Evolutionary conservation across 106 monocot genomes (phyloP), one percentile per base, ranked within the genome.

Genomic region (Acorus calamus): DNA sequence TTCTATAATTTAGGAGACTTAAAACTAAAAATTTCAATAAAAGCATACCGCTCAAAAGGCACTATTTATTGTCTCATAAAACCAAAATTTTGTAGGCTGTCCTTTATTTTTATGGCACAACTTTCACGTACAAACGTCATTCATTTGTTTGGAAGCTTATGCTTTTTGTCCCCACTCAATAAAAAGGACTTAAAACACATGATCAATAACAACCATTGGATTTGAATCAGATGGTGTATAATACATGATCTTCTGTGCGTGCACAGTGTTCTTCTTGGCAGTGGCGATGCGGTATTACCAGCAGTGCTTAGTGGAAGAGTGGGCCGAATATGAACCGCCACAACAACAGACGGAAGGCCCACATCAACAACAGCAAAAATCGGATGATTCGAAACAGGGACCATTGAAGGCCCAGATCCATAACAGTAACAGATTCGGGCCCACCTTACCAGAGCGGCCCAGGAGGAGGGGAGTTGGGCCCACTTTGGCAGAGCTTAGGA

Each of bases 251-350:
- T 28, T 28, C 28, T 28, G 0, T 28, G 28, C 28, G 1, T 47
- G 41, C 28, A 7, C 63, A 81, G 84, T 77, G 64, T 88, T 88
- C 73, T 78, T 88, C 80, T 42, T 88, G 62, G 56, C 81, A 2
- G 75, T 84, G 28, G 78, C 59, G 5, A 44, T 81, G 5, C 78
- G 69, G 59, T 67, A 69, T 28, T 88, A 88, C 76, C 80, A 81
- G 11, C 87, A 84, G 48, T 49, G 63, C 8, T 45, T 71, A 11
- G 68, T 55, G 7, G 65, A 57, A n/a, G 61, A 71, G 46, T 14
- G 54, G 48, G 11, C 41, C 53, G 6, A 55, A 70, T 42, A 6
- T 41, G 70, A 49, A 8, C 63, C 61, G 44, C 63, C 69, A 45
- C 67, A 72, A 7, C 68, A 49, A 13, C 50, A 11, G 14, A 46